Conservation (phyloP, 2,329 filamentous ascomycete species). For the Huntiella moniliformis region DNA sequence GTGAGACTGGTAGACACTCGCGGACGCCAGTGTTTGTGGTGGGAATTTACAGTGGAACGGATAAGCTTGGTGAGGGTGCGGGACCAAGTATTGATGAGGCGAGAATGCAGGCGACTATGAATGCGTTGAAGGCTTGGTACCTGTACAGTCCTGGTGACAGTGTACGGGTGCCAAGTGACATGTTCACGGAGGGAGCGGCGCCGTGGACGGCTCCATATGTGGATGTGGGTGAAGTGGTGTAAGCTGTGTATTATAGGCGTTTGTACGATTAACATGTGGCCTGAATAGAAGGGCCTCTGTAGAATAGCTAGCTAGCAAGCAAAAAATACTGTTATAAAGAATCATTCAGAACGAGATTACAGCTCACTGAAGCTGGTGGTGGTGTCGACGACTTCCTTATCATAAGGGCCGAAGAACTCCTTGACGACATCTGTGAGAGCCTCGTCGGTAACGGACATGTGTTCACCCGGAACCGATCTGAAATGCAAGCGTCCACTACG, state of each 20-base stretch:
- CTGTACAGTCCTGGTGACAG: constrained; percentile 63
- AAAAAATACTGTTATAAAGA: neutral
- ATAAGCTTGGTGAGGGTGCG: constrained; percentile 83
- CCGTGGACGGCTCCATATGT: constrained; percentile 50
- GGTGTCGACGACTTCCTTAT: neutral
- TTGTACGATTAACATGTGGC: constrained; percentile 12
- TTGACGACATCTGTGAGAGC: constrained; percentile 46
- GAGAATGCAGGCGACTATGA: constrained; percentile 60
- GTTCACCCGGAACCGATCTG: constrained; percentile 50
- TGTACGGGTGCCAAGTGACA: constrained; percentile 50
- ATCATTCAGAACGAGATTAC: neutral
- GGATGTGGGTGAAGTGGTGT: constrained; percentile 49
- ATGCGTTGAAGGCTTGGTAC: constrained; percentile 86
- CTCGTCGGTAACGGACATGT: constrained; percentile 62
- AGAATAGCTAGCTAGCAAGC: constrained; percentile 7
- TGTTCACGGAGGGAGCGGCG: constrained; percentile 39
- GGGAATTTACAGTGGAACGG: constrained; percentile 76
- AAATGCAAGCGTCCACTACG: constrained; percentile 63
- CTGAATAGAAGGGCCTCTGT: constrained; percentile 11
- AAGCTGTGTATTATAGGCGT: neutral
- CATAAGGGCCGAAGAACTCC: constrained; percentile 41
- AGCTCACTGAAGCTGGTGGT: neutral
- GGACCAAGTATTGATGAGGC: constrained; percentile 63
- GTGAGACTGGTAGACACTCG: constrained; percentile 73
- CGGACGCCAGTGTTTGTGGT: constrained; percentile 83